Evolutionary conservation across 1,139 yeast genomes (phyloP), one percentile per base, ranked within the genome.

Genomic region (Yamadazyma buinensis): DNA sequence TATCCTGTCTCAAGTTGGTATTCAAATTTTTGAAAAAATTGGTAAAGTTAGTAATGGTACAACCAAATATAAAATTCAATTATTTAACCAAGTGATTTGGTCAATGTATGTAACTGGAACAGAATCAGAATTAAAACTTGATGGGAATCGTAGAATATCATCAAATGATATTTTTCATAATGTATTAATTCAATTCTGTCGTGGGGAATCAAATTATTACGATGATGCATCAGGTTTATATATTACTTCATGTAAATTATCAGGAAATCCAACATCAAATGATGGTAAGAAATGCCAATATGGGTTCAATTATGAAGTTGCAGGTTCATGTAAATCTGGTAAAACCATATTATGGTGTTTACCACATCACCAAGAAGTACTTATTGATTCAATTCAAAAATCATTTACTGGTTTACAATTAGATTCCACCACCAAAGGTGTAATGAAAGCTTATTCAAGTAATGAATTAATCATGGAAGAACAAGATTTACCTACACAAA

Each of bases 341-440:
- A 44, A 50, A n/a, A 55, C 65, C 2, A 41, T 69, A n/a, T 52
- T 68, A 46, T 73, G 66, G 70, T 77, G 64, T 64, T 64, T 82
- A 15, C 92, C 92, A 1, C 95, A 84, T 51, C 92, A 83, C 44
- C 75, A 72, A 37, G 67, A 65, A 15, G 59, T 73, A 0, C 64
- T 80, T 17, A 30, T 36, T n/a, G 40, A 46, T 22, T 41, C 42
- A 2, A 38, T 51, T 6, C 47, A 44, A 21, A 41, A 38, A 4
- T 41, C 41, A 13, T 55, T 51, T 22, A 61, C 75, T 0, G 63
- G 61, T 7, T 47, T 81, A 26, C 43, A 41, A 1, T 51, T 84
- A 29, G 85, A 78, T 42, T 80, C 90, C 0, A 77, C 90, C 0
- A 78, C 84, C 1, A 78, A 76, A 48, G 95, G 95, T 10, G 52